Base-by-base conservation (phyloP, 139 green algal species). In the Tetradesmus obliquus region DNA sequence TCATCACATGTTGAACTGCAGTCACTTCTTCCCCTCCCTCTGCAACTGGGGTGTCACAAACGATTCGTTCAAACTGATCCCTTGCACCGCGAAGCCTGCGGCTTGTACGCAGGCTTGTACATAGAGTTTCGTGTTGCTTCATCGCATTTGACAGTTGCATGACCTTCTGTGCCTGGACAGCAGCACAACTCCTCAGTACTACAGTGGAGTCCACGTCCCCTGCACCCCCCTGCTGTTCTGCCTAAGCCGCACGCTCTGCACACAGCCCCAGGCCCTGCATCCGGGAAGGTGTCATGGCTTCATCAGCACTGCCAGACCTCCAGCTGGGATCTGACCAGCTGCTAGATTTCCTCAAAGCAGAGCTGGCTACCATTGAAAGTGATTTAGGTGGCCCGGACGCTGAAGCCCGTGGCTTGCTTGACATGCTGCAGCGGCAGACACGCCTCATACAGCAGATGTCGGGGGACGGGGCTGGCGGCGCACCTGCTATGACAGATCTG, bases 291-390 rank as follows among this genome's bases (percentile, higher is more conserved):
- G 12, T 24, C 66, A 76, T 76, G 66, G 17, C 66, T 24, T 76
- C 66, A 76, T n/a, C 84, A n/a, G 84, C 69, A 32, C 60, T 88
- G 10, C 84, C 84, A n/a, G 84, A 58, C 80, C 51, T 58, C 13
- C 17, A 58, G 45, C 85, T 89, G n/a, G 85, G 66, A 45, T 89
- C 85, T 62, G 85, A 89, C 20, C 60, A 55, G 22, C 57, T 89
- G 62, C 20, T 89, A 15, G 13, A 32, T 5, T 89, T 82, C 53
- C 22, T 89, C 45, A 55, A 89, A 54, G 62, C 55, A 60, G 85
- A 79, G 62, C 66, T 89, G 55, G 32, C 62, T 32, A 53, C 57
- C 3, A 10, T 89, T 15, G 85, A 89, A 54, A 57, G 10, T 20
- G 66, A 62, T 45, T 32, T 76, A 5, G 85, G 85, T 2, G 13